These are phyloP conservation scores for Zelopaecilomyces penicillatus DNA, from an alignment of 2,329 filamentous ascomycete genomes.

Conservation along the genomic window DNA sequence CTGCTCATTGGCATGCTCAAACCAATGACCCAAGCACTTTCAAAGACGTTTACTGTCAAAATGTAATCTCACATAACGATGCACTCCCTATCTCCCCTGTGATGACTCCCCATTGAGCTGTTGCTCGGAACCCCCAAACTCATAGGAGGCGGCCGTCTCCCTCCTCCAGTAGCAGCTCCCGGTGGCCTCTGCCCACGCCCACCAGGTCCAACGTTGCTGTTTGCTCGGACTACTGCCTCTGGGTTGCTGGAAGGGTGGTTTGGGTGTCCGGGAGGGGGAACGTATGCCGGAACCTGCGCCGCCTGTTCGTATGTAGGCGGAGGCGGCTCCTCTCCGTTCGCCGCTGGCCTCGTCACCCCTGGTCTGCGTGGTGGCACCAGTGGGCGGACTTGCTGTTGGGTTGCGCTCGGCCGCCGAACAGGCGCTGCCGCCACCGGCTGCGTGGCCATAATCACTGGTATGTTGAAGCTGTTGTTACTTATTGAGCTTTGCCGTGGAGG, in stretches of 20 bases:
- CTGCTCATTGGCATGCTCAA: too few relatives aligned
- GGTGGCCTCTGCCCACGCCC: slow-evolving; percentile 10
- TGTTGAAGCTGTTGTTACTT: slow-evolving; percentile 10
- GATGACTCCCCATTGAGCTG: slow-evolving; percentile 8
- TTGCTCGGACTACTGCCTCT: slow-evolving; percentile 4
- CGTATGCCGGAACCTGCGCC: slow-evolving; percentile 41
- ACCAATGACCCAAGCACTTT: too few relatives aligned
- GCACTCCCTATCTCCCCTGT: slow-evolving; percentile 29
- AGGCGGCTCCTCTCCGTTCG: slow-evolving; percentile 42
- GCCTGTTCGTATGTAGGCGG: slow-evolving; percentile 53
- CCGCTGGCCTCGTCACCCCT: slow-evolving; percentile 27
- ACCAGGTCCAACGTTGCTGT: background rate
- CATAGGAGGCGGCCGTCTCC: slow-evolving; percentile 11
- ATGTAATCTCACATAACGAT: slow-evolving; percentile 34
- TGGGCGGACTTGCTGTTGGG: slow-evolving; percentile 35
- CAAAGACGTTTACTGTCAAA: too few relatives aligned
- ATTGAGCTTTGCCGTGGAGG: slow-evolving; percentile 15
- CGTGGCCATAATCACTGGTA: background rate
- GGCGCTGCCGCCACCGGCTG: background rate
- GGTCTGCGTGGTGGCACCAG: slow-evolving; percentile 28
- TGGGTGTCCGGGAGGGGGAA: slow-evolving; percentile 43
- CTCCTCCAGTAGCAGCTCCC: slow-evolving; percentile 15
- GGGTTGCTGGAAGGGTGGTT: slow-evolving; percentile 35
- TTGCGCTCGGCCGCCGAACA: slow-evolving; percentile 1
- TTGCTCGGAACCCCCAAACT: slow-evolving; percentile 14